phyloP scores from a whole-genome alignment of 2,329 filamentous ascomycete species.

The Botryotinia narcissicola region DNA sequence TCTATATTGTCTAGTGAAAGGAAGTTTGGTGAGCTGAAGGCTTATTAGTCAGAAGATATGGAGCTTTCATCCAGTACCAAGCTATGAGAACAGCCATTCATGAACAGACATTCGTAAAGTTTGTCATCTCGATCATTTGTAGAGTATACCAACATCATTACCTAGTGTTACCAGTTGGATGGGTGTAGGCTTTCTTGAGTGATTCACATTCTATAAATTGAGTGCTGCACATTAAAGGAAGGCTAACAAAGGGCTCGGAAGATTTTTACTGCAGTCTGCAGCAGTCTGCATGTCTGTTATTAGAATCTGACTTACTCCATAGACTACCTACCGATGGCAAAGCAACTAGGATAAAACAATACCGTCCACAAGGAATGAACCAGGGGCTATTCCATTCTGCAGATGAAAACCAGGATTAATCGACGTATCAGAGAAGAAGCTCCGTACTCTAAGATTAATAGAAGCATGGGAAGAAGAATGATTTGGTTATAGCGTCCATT shows the following conservation, averaged over 20 bases:
- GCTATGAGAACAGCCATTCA: neutral
- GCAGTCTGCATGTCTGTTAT: neutral
- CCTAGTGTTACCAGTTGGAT: neutral
- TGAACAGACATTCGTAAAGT: neutral
- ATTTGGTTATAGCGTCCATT: neutral
- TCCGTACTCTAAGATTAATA: neutral
- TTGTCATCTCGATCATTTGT: neutral
- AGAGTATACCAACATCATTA: neutral
- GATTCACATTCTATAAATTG: neutral
- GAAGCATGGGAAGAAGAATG: neutral
- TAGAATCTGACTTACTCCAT: neutral
- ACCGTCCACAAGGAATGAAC: neutral
- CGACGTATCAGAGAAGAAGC: conserved; percentile 4
- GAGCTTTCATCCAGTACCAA: neutral
- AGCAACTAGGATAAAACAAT: conserved; percentile 7
- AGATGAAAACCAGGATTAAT: neutral
- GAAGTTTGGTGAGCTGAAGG: neutral
- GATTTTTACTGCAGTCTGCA: neutral
- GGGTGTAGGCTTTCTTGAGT: neutral
- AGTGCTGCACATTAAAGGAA: neutral
- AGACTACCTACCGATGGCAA: neutral
- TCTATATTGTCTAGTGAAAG: neutral
- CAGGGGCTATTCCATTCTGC: neutral
- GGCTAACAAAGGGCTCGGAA: neutral
- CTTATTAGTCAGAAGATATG: neutral